Evolutionary conservation across 768 basidiomycete species (phyloP).

Genomic region (Dioszegia aurantiaca): DNA sequence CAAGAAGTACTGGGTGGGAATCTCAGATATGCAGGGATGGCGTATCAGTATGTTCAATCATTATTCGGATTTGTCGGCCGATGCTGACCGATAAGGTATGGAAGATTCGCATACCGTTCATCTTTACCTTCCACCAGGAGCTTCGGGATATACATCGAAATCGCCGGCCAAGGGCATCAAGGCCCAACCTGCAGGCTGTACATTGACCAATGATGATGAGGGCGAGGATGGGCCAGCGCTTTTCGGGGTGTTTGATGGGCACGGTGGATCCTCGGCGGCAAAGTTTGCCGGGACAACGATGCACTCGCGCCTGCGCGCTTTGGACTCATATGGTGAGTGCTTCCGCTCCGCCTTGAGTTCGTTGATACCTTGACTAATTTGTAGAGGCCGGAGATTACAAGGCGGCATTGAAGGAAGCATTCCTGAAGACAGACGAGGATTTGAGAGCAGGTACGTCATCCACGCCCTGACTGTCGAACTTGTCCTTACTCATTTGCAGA

Average conservation of each 20-base stretch:
- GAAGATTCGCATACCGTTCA: constrained; percentile 87
- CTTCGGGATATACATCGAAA: constrained; percentile 22
- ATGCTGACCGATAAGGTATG: constrained; percentile 66
- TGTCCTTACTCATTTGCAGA: constrained; percentile 57
- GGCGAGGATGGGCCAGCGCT: constrained; percentile 60
- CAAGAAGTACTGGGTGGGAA: constrained; percentile 60
- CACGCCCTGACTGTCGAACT: background rate
- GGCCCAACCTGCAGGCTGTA: constrained; percentile 45
- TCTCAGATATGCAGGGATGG: constrained; percentile 99
- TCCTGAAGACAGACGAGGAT: constrained; percentile 92
- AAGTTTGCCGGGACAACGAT: constrained; percentile 51
- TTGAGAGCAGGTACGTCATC: constrained; percentile 66
- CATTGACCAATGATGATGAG: constrained; percentile 56
- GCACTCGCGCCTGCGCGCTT: constrained; percentile 40
- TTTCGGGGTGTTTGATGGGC: constrained; percentile 97
- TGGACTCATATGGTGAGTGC: constrained; percentile 48
- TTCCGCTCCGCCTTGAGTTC: background rate
- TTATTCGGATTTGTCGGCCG: background rate
- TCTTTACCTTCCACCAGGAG: constrained; percentile 58
- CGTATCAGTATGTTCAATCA: constrained; percentile 77
- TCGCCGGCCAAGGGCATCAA: constrained; percentile 31
- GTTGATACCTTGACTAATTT: constrained; percentile 1
- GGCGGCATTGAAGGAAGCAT: constrained; percentile 77
- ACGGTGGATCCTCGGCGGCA: constrained; percentile 70
- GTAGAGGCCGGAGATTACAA: constrained; percentile 61